These are phyloP conservation scores for Ophiostoma ulmi DNA, from an alignment of 2,329 filamentous ascomycete genomes.

Conservation along the genomic window DNA sequence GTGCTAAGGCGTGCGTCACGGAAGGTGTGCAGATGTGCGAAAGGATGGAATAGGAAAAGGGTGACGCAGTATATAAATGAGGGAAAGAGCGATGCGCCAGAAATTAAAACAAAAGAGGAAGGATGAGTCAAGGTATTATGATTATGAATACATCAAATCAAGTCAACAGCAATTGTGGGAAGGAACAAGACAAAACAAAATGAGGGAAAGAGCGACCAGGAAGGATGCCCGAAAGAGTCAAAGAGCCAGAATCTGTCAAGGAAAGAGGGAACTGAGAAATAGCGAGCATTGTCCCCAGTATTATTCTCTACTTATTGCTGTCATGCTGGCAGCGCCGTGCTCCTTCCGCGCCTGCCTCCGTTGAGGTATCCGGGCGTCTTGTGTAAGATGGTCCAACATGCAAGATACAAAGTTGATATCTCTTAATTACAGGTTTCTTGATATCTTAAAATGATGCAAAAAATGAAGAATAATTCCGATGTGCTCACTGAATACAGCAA, in stretches of 20 bases:
- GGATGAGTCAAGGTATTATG: neutral
- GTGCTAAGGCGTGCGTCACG: neutral
- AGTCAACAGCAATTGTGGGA: neutral
- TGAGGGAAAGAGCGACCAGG: constrained; percentile 17
- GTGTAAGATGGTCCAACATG: too few species aligned
- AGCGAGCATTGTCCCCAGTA: constrained; percentile 16
- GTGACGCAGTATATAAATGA: neutral
- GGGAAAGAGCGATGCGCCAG: neutral
- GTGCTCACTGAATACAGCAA: neutral
- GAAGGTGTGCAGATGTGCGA: neutral
- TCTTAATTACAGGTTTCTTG: neutral
- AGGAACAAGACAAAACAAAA: neutral
- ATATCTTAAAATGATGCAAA: neutral
- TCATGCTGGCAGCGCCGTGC: constrained; percentile 4
- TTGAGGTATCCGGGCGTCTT: neutral
- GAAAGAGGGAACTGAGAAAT: constrained; percentile 1
- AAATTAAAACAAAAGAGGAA: neutral
- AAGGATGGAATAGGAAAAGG: neutral
- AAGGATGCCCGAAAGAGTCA: constrained; percentile 6
- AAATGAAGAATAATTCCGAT: neutral
- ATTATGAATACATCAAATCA: neutral
- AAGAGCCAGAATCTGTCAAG: neutral
- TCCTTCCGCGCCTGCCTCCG: constrained; percentile 21
- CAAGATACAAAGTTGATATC: too few species aligned
- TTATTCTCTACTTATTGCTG: neutral